Base-by-base conservation (phyloP, 1,284 basidiomycete species). In the Macrocystidia cucumis region DNA sequence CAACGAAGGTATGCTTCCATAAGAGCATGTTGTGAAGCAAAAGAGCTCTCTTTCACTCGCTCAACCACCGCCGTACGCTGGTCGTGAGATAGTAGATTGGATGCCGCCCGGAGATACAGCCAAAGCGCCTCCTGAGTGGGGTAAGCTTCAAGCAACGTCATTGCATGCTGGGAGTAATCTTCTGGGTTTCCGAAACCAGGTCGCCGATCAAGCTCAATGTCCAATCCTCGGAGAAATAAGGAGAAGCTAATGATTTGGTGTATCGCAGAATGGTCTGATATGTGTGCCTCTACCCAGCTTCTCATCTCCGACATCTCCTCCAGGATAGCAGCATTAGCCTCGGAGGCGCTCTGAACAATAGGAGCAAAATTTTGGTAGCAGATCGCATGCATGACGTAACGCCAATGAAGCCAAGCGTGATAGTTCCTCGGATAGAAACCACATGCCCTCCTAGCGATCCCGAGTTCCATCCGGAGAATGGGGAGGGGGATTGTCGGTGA, bases 371-470 rank as follows among this genome's bases (percentile, higher is more conserved):
- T n/a, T n/a, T n/a, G n/a, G n/a, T n/a, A n/a, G n/a, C n/a, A n/a
- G n/a, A 52, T 45, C 9, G 49, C 38, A 29, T 62, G 59, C 32
- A 70, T 49, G 38, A 75, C 61, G 26, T 65, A 63, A 34, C 60
- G 59, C 45, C 75, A 70, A 46, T 82, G 73, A 3, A 57, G 51
- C 79, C 79, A 82, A 7, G 74, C 77, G 48, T 77, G 70, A 47
- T 82, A 83, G 46, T 82, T 83, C 18, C 79, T 67, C 6, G 74
- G 72, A 48, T 81, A 78, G 4, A 61, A 48, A 45, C 74, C 70
- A 53, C 72, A 75, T 26, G 76, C 70, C 27, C 52, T 53, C 23
- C 60, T 53, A 12, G 64, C 53, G 32, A 73, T 43, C 1, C 48
- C 46, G 20, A 80, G 55, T 50, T 83, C 79, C 13, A 49, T 40